Evolutionary conservation across 1,139 yeast genomes (phyloP), one percentile per base, ranked within the genome.

Genomic region (Diutina neorugosa): DNA sequence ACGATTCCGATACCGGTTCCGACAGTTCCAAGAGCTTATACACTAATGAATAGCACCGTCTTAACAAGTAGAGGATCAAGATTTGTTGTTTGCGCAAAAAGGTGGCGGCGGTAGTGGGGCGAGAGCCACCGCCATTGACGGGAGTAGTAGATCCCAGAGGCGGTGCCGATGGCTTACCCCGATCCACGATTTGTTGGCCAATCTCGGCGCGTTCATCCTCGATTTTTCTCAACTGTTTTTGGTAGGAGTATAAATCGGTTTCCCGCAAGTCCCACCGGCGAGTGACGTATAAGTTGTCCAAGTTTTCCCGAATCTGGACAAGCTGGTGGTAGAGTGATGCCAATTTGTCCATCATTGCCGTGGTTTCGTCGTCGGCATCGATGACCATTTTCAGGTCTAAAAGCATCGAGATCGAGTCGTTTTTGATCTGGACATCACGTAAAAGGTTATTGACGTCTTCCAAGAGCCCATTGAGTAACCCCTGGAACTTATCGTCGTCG

Each of bases 251-350:
- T 59, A 93, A 74, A 68, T 93, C 98, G 0, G 98, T 93, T 63
- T 90, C 96, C 63, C 98, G 80, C 68, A 93, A 74, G 1, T 98
- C 91, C 98, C 98, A 93, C 66, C 98, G 80, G 69, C 96, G 83
- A 3, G 98, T 93, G 41, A 93, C 81, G 58, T 90, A 74, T 59
- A 93, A 71, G 60, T 87, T 88, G 61, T 88, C 96, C 57, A 93
- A 73, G 20, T 83, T 84, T 25, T 80, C 74, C 66, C 89, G 88
- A 60, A 89, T 74, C 50, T 77, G 80, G 42, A 80, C 71, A 58
- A 93, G 72, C 57, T 67, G 65, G 43, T 63, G 60, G 60, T 72
- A 73, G 25, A 74, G 60, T 18, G 53, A 52, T 51, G 61, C 61
- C 49, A 69, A 63, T 14, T 23, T 14, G n/a, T 25, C n/a, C 48